Evolutionary conservation across 1,139 yeast species (phyloP), one percentile per base, ranked within the genome.

Genomic region (Taphrina populina): DNA sequence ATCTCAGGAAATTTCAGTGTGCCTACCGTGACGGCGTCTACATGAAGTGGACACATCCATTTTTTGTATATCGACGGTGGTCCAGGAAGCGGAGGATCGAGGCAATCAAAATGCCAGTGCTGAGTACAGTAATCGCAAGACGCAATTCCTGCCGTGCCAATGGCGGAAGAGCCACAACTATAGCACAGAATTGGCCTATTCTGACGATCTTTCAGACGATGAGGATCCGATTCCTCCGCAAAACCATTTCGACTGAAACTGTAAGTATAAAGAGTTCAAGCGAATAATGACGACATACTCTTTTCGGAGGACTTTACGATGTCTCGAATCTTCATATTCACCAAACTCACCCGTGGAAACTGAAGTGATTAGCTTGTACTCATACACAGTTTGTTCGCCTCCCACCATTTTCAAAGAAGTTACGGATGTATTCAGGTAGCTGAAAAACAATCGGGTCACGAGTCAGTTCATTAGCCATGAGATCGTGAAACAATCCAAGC

Each of bases 11-110:
- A 20, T 15, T 17, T 7, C 15, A 8, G 23, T 11, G 13, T 3
- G 44, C 71, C 67, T 2, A 77, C 77, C 3, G 80, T 65, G 6
- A 83, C 71, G 47, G 77, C 76, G 45, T 81, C 87, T 11, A 81
- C 79, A 69, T 92, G 98, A 64, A 86, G 82, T 0, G 97, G 98
- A 67, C 98, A 92, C 70, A 81, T 82, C 98, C 98, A 92, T 66
- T 86, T 86, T 39, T 78, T 76, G 1, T 95, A 94, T 37, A 88
- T 70, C 21, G 85, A 80, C 65, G 88, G 87, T n/a, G 84, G 79
- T 5, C 83, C 76, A 20, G 85, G 76, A 64, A 87, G 70, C 1
- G 96, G 95, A 7, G 87, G 85, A 43, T 76, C 76, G 10, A 92
- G 70, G 69, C 98, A 92, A 69, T 92, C 97, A 45, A 90, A 71